Conservation (phyloP, 2,329 filamentous ascomycete species). For the Exophiala calicioides region DNA sequence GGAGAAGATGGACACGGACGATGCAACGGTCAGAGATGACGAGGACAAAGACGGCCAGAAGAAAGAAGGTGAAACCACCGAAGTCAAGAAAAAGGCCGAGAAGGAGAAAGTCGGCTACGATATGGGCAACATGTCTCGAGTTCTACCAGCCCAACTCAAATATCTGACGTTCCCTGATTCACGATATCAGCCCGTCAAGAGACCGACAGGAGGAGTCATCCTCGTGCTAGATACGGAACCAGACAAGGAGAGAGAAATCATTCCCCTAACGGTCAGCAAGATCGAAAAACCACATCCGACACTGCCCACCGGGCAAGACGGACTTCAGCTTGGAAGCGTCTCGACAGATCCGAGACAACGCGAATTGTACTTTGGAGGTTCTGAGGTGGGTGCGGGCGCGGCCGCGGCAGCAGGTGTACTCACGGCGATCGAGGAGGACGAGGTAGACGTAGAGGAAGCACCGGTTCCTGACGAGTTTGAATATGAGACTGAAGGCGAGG, state of each 20-base stretch:
- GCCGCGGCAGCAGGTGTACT: slow-evolving; percentile 76
- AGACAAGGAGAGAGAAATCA: slow-evolving; percentile 72
- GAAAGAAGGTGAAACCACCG: slow-evolving; percentile 55
- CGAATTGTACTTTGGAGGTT: too few relatives aligned
- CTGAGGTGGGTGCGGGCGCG: slow-evolving; percentile 57
- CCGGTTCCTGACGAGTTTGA: slow-evolving; percentile 50
- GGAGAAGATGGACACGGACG: slow-evolving; percentile 76
- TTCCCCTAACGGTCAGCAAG: slow-evolving; percentile 94
- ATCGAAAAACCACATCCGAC: too few relatives aligned
- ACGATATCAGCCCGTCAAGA: slow-evolving; percentile 89
- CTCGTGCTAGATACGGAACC: slow-evolving; percentile 84
- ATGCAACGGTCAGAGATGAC: slow-evolving; percentile 61
- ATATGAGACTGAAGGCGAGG: slow-evolving; percentile 44
- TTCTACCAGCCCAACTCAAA: slow-evolving; percentile 89
- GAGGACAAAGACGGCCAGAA: slow-evolving; percentile 63
- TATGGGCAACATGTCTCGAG: slow-evolving; percentile 93
- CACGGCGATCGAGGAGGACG: slow-evolving; percentile 78
- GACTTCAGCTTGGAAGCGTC: too few relatives aligned
- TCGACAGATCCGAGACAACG: too few relatives aligned
- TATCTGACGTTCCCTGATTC: slow-evolving; percentile 90
- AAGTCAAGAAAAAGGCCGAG: slow-evolving; percentile 83
- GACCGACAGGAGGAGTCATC: slow-evolving; percentile 91
- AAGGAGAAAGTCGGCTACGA: slow-evolving; percentile 98
- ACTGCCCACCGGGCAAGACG: too few relatives aligned
- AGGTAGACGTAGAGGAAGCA: slow-evolving; percentile 51